Percentiles rank a stretch among this genome's conserved stretches.
Conservation (phyloP, 345 rosid species). For the Tarenaya hassleriana region DNA sequence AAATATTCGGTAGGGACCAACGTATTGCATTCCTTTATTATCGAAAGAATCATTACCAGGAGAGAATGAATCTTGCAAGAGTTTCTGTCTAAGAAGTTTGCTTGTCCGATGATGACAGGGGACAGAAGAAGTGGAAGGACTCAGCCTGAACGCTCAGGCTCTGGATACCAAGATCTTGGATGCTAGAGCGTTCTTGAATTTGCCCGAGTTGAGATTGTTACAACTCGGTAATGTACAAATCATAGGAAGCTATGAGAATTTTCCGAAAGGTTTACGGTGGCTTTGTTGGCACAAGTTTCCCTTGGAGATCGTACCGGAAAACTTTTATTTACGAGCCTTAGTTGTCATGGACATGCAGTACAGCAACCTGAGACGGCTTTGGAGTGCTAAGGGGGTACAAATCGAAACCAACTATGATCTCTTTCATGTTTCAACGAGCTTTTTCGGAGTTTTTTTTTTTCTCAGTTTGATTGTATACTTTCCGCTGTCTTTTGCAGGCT, state of each 20-base stretch:
- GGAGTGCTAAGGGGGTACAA: background rate
- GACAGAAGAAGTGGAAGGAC: slow-evolving; percentile 13
- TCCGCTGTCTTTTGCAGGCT: background rate
- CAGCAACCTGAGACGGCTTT: slow-evolving; percentile 13
- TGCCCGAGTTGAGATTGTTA: slow-evolving; percentile 7
- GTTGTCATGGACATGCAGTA: slow-evolving; percentile 18
- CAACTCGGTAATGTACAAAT: slow-evolving; percentile 10
- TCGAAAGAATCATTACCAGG: background rate
- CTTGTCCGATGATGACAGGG: slow-evolving; percentile 20
- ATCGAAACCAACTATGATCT: background rate
- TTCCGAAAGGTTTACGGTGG: slow-evolving; percentile 9
- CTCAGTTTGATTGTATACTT: background rate
- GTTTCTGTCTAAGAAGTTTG: too few relatives aligned
- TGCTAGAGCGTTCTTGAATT: slow-evolving; percentile 1
- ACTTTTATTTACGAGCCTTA: background rate
- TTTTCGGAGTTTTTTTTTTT: too few relatives aligned
- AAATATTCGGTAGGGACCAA: slow-evolving; percentile 10
- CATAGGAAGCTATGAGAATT: slow-evolving; percentile 1
- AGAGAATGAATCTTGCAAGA: too few relatives aligned
- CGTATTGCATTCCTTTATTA: background rate
- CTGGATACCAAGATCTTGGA: background rate
- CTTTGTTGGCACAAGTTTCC: slow-evolving; percentile 2
- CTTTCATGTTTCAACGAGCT: background rate
- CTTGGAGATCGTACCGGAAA: background rate
- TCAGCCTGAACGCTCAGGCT: slow-evolving; percentile 9